These are phyloP conservation scores for Arachis monticola DNA, from an alignment of 331 rosid species.

Conservation along the genomic window DNA sequence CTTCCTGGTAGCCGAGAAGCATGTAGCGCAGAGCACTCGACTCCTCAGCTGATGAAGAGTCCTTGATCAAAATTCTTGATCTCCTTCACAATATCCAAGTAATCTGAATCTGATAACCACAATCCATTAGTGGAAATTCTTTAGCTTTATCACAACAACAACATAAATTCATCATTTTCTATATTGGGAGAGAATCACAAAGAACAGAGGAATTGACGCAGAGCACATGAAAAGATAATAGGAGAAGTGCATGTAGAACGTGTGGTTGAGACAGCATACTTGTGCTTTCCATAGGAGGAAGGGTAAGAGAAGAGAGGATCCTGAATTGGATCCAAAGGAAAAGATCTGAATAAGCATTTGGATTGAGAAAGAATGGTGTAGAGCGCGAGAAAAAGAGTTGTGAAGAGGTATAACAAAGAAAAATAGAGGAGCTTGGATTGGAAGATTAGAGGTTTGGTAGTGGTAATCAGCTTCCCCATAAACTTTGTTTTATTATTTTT, in stretches of 20 bases:
- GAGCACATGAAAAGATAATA: constrained; percentile 62
- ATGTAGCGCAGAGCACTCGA: too few relatives aligned
- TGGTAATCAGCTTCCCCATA: too few relatives aligned
- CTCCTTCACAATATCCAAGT: constrained; percentile 61
- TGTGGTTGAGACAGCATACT: constrained; percentile 69
- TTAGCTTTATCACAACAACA: too few relatives aligned
- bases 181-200: too few relatives aligned
- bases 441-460: constrained; percentile 26
- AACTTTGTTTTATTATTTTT: too few relatives aligned
- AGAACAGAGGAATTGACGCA: too few relatives aligned
- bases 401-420: constrained; percentile 70
- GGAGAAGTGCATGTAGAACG: constrained; percentile 79
- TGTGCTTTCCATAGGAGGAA: constrained; percentile 79
- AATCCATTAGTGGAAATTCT: background rate
- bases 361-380: constrained; percentile 59
- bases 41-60: constrained; percentile 20
- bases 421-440: constrained; percentile 74
- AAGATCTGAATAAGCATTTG: constrained; percentile 69
- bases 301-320: constrained; percentile 69
- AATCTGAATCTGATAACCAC: constrained; percentile 51
- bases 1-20: too few relatives aligned
- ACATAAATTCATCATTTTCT: too few relatives aligned
- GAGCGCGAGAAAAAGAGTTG: constrained; percentile 65
- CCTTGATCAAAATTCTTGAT: constrained; percentile 43
- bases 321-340: constrained; percentile 54